phyloP scores from a whole-genome alignment of 225 moss, liverwort and hornwort genomes.

The Physcomitrium patens region DNA sequence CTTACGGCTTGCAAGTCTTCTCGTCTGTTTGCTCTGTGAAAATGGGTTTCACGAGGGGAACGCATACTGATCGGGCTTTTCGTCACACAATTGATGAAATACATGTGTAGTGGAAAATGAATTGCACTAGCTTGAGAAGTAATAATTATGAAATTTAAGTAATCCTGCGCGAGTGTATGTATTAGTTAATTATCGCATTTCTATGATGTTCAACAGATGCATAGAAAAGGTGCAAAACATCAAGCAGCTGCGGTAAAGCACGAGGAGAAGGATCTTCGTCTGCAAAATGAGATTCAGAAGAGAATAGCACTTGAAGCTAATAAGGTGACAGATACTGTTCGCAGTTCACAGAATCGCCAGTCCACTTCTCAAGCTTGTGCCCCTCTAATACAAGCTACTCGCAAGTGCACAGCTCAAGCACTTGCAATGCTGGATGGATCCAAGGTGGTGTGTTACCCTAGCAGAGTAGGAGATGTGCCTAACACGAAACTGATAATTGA shows the following conservation, averaged over 20 bases:
- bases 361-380: constrained; percentile 29
- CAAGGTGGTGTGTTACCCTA: constrained; percentile 12
- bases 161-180: neutral
- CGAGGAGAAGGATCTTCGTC: constrained; percentile 52
- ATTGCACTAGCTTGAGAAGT: neutral
- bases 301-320: constrained; percentile 58
- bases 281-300: constrained; percentile 75
- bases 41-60: neutral
- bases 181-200: neutral
- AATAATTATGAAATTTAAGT: neutral
- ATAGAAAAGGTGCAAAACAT: constrained; percentile 74
- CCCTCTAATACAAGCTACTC: constrained; percentile 51
- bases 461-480: constrained; percentile 13
- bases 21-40: neutral
- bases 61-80: neutral
- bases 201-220: constrained; percentile 53
- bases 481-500: constrained; percentile 32
- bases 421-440: constrained; percentile 31
- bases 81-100: neutral
- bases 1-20: neutral
- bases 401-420: constrained; percentile 49
- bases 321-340: constrained; percentile 20
- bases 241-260: constrained; percentile 60
- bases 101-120: neutral
- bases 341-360: constrained; percentile 24